Conservation (phyloP, 768 basidiomycete genomes). For the Pleurotus platypus region DNA sequence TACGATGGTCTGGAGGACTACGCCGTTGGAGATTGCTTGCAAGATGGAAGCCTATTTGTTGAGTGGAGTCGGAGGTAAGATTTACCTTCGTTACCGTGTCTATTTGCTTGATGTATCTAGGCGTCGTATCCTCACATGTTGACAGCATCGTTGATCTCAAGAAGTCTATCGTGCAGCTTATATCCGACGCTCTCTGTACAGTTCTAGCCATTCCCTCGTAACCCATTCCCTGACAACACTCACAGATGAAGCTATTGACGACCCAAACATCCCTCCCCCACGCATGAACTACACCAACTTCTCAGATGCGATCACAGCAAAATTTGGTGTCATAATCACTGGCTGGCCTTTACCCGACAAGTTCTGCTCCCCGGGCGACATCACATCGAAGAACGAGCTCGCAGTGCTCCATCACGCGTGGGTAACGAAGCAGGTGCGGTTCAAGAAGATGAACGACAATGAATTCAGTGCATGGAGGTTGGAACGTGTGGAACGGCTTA, state of each 20-base stretch:
- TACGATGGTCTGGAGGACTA: background rate
- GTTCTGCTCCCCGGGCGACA: constrained; percentile 11
- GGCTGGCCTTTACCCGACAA: constrained; percentile 15
- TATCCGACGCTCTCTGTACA: constrained; percentile 2
- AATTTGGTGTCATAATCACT: constrained; percentile 13
- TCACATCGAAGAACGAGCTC: constrained; percentile 13
- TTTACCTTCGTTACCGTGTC: background rate
- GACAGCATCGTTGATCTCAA: constrained; percentile 2
- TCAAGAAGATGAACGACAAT: constrained; percentile 9
- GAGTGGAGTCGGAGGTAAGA: constrained; percentile 9
- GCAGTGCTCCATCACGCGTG: constrained; percentile 11
- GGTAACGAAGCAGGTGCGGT: constrained; percentile 10
- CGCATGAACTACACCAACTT: constrained; percentile 18
- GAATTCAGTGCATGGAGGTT: constrained; percentile 12
- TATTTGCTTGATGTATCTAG: too few species aligned
- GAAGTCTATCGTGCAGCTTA: background rate
- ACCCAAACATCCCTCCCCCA: background rate
- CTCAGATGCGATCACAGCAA: constrained; percentile 14
- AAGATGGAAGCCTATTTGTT: constrained; percentile 9
- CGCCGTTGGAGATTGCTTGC: background rate
- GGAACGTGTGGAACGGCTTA: too few species aligned
- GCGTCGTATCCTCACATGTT: background rate
- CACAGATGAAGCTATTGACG: too few species aligned
- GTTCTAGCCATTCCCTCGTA: background rate
- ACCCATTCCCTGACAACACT: too few species aligned